Evolutionary conservation across 2,329 filamentous ascomycete genomes (phyloP).

Genomic region (Pseudopyrenochaeta lycopersici): DNA sequence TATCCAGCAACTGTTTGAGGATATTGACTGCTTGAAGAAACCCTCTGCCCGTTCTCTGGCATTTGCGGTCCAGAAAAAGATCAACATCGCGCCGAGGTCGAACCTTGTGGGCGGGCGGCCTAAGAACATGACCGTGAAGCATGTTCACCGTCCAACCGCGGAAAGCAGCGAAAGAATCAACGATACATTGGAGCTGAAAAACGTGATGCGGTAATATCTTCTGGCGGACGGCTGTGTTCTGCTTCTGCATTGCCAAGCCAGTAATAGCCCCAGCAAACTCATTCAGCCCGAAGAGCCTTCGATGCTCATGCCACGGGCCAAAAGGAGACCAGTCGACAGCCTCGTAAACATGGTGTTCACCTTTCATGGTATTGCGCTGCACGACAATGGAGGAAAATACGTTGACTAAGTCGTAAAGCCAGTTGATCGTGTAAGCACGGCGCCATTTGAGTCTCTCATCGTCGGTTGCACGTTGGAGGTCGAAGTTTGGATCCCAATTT

Average conservation of each 20-base stretch:
- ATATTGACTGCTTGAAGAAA: conserved; percentile 41
- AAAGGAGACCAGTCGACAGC: conserved; percentile 54
- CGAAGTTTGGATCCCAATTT: conserved; percentile 54
- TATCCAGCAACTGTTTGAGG: conserved; percentile 41
- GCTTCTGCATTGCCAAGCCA: conserved; percentile 57
- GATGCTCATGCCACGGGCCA: conserved; percentile 50
- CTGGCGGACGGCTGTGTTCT: conserved; percentile 46
- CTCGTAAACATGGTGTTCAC: conserved; percentile 46
- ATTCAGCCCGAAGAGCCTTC: conserved; percentile 55
- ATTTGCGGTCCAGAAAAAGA: conserved; percentile 53
- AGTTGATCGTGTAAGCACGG: conserved; percentile 60
- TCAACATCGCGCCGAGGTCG: conserved; percentile 54
- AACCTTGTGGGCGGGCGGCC: conserved; percentile 47
- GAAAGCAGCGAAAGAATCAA: conserved; percentile 58
- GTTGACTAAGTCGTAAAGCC: conserved; percentile 63
- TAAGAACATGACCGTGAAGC: conserved; percentile 49
- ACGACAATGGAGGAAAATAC: conserved; percentile 54
- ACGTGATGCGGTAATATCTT: conserved; percentile 59
- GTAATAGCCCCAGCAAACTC: conserved; percentile 59
- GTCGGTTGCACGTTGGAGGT: conserved; percentile 51
- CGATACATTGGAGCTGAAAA: conserved; percentile 61
- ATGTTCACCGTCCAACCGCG: conserved; percentile 54
- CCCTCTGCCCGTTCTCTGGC: conserved; percentile 38
- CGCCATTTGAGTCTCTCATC: conserved; percentile 58
- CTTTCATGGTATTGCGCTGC: conserved; percentile 48